Conservation (phyloP, 306 rosid species). For the Phaseolus lunatus region DNA sequence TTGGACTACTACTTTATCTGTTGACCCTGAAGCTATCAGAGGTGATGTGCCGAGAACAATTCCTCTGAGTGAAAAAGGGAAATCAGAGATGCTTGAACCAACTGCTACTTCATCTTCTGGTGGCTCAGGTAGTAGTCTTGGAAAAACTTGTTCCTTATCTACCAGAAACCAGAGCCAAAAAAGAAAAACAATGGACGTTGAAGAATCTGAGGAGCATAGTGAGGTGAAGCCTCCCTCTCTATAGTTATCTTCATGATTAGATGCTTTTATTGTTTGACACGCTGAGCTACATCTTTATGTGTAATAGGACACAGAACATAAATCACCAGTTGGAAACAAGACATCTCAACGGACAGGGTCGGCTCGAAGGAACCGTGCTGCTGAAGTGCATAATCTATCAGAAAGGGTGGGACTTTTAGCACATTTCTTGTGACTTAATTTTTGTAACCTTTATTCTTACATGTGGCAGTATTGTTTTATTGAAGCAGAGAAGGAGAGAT, state of each 20-base stretch:
- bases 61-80: slow-evolving; percentile 58
- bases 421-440: slow-evolving; percentile 10
- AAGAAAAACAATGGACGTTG: slow-evolving; percentile 72
- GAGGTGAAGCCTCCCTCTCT: slow-evolving; percentile 59
- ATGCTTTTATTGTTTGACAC: slow-evolving; percentile 8
- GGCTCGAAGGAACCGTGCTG: slow-evolving; percentile 79
- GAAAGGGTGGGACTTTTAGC: slow-evolving; percentile 70
- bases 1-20: slow-evolving; percentile 59
- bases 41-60: slow-evolving; percentile 48
- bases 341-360: slow-evolving; percentile 61
- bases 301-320: slow-evolving; percentile 72
- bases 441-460: not conserved
- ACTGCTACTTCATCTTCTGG: slow-evolving; percentile 76
- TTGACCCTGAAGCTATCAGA: slow-evolving; percentile 49
- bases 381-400: slow-evolving; percentile 92
- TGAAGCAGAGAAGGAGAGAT: slow-evolving; percentile 82
- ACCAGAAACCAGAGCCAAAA: slow-evolving; percentile 66
- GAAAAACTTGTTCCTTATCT: slow-evolving; percentile 65
- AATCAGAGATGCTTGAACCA: slow-evolving; percentile 64
- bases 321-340: slow-evolving; percentile 68
- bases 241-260: slow-evolving; percentile 17
- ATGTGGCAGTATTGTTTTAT: not conserved
- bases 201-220: slow-evolving; percentile 81
- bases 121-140: slow-evolving; percentile 84
- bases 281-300: slow-evolving; percentile 27